Percentiles rank a stretch among this genome's conserved stretches.
Conservation (phyloP, 2,329 filamentous ascomycete species). For the Calonectria multiphialidica region DNA sequence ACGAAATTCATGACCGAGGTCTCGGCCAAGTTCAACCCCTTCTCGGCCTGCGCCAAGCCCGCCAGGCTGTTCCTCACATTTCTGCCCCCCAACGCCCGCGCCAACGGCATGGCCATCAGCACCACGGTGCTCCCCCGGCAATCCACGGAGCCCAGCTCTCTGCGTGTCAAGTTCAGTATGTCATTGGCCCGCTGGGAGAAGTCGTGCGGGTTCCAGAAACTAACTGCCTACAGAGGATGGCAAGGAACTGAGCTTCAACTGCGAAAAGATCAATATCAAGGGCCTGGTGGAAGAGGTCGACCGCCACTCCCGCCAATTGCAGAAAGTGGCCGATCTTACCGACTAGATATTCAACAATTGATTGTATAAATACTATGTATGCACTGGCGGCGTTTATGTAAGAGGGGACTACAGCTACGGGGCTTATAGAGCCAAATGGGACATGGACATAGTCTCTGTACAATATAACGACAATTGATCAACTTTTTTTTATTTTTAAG, state of each 20-base stretch:
- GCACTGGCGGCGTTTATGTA: slow-evolving; percentile 50
- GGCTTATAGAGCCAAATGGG: slow-evolving; percentile 24
- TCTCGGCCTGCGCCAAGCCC: slow-evolving; percentile 82
- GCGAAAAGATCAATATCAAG: slow-evolving; percentile 85
- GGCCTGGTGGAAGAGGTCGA: slow-evolving; percentile 91
- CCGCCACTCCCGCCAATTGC: slow-evolving; percentile 84
- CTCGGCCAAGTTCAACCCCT: slow-evolving; percentile 91
- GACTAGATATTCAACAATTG: slow-evolving; percentile 51
- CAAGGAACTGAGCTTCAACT: slow-evolving; percentile 86
- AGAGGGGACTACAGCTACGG: slow-evolving; percentile 35
- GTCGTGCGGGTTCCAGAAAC: slow-evolving; percentile 33
- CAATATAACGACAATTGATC: slow-evolving; percentile 41
- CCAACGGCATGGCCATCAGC: slow-evolving; percentile 79
- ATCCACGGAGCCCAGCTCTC: slow-evolving; percentile 75
- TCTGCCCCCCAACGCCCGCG: slow-evolving; percentile 83
- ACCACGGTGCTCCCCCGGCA: slow-evolving; percentile 80
- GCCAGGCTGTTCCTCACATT: slow-evolving; percentile 89
- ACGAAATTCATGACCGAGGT: slow-evolving; percentile 90
- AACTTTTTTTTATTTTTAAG: slow-evolving; percentile 32
- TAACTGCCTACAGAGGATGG: slow-evolving; percentile 78
- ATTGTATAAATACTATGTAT: slow-evolving; percentile 44
- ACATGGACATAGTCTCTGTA: slow-evolving; percentile 40
- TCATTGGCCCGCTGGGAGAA: slow-evolving; percentile 22
- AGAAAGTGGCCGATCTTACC: slow-evolving; percentile 84
- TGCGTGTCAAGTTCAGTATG: slow-evolving; percentile 90